Percentiles rank a stretch among this genome's conserved stretches.
Evolutionary conservation across 192 early-diverging fungal genomes (phyloP).

Genomic region (Lobosporangium transversale): DNA sequence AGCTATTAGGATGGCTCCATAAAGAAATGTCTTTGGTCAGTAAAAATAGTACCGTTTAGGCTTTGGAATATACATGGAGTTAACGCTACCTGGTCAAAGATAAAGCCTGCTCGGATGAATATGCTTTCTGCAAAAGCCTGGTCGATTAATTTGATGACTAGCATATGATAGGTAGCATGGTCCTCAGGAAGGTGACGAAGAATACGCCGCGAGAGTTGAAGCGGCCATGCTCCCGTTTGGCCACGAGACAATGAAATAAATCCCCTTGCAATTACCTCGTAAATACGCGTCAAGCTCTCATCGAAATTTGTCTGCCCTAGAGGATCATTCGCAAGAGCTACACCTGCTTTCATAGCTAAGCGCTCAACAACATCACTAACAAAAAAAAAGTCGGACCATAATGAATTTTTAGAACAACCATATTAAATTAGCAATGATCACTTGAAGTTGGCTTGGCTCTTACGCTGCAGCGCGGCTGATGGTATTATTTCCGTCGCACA

Average conservation of each 20-base stretch:
- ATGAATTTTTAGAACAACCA: too few species aligned
- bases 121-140: constrained; percentile 16
- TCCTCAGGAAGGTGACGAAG: constrained; percentile 41
- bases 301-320: constrained; percentile 12
- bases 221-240: not conserved
- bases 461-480: constrained; percentile 26
- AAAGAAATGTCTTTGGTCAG: too few species aligned
- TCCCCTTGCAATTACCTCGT: constrained; percentile 17
- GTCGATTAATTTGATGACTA: constrained; percentile 20
- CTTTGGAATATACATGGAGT: too few species aligned
- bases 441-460: not conserved
- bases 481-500: constrained; percentile 3
- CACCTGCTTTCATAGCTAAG: constrained; percentile 6
- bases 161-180: constrained; percentile 13
- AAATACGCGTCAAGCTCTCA: constrained; percentile 4
- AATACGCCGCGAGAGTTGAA: constrained; percentile 9
- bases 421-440: too few species aligned
- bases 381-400: not conserved
- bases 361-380: constrained; percentile 23
- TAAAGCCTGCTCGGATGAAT: not conserved
- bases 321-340: constrained; percentile 7
- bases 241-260: not conserved
- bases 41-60: too few species aligned
- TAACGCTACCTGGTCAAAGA: constrained; percentile 35
- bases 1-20: too few species aligned